Conservation (phyloP, 805 yeast genomes). For the Clavispora vitiphila region DNA sequence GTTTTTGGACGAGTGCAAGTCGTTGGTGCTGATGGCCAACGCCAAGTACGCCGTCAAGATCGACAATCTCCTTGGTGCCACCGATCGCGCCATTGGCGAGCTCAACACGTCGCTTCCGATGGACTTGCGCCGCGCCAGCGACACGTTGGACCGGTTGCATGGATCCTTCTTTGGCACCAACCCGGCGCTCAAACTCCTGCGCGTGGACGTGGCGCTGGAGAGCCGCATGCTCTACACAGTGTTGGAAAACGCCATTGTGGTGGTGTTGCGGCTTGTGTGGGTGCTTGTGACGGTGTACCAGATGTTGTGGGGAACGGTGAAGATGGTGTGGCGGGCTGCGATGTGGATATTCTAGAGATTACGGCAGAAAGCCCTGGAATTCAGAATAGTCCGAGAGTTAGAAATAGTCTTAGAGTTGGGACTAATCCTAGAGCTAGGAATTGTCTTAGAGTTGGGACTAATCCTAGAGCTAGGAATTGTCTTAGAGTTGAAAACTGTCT, state of each 20-base stretch:
- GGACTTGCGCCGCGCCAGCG: slow-evolving; percentile 51
- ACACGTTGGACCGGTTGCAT: slow-evolving; percentile 41
- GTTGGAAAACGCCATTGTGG: slow-evolving; percentile 50
- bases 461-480: too few species aligned
- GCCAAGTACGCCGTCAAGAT: slow-evolving; percentile 48
- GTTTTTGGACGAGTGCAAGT: slow-evolving; percentile 30
- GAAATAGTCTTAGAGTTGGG: too few species aligned
- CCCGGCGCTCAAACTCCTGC: slow-evolving; percentile 14
- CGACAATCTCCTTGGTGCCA: slow-evolving; percentile 55
- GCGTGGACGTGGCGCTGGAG: slow-evolving; percentile 25
- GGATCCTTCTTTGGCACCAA: slow-evolving; percentile 26
- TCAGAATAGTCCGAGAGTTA: too few species aligned
- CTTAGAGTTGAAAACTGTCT: too few species aligned
- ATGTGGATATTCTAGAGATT: not conserved
- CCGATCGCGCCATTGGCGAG: slow-evolving; percentile 69
- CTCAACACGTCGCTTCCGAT: slow-evolving; percentile 66
- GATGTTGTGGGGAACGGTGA: slow-evolving; percentile 19
- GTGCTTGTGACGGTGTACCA: slow-evolving; percentile 46
- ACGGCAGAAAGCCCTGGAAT: too few species aligned
- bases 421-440: too few species aligned
- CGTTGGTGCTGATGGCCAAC: slow-evolving; percentile 32
- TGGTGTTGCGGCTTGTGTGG: slow-evolving; percentile 53
- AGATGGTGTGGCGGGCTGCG: slow-evolving; percentile 5
- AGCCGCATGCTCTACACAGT: slow-evolving; percentile 37
- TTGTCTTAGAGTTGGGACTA: too few species aligned